A percentile compares a stretch with the other conserved stretches of the same genome.
Conservation (phyloP, 345 rosid genomes). For the Gossypium australe region DNA sequence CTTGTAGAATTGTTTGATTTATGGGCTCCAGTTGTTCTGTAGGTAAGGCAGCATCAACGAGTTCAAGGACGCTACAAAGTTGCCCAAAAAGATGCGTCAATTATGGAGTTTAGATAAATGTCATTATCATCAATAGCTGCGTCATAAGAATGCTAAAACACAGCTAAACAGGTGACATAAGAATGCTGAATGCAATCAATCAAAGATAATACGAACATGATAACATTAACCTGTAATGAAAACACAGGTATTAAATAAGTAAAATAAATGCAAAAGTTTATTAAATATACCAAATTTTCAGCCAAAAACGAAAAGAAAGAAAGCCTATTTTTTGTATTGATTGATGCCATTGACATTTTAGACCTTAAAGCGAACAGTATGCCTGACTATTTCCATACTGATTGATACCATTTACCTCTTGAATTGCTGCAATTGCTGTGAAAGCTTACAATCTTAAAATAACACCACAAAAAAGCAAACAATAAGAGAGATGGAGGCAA, state of each 20-base stretch:
- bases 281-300: too few species aligned
- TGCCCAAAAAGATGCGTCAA: slow-evolving; percentile 20
- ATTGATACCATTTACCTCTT: neutral
- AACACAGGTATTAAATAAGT: neutral
- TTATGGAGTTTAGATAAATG: neutral
- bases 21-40: slow-evolving; percentile 62
- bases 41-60: slow-evolving; percentile 95
- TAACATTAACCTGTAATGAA: neutral
- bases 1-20: slow-evolving; percentile 61
- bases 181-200: neutral
- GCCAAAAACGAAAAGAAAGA: neutral
- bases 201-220: neutral
- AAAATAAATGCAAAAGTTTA: neutral
- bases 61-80: slow-evolving; percentile 65
- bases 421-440: neutral
- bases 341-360: neutral
- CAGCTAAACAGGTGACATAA: neutral
- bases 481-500: slow-evolving; percentile 3
- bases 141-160: neutral
- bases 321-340: neutral
- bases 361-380: neutral
- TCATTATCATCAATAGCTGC: neutral
- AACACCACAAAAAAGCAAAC: neutral
- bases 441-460: neutral
- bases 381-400: neutral